Evolutionary conservation across 2,329 filamentous ascomycete species (phyloP).

Genomic region (Pseudodiploospora longispora): DNA sequence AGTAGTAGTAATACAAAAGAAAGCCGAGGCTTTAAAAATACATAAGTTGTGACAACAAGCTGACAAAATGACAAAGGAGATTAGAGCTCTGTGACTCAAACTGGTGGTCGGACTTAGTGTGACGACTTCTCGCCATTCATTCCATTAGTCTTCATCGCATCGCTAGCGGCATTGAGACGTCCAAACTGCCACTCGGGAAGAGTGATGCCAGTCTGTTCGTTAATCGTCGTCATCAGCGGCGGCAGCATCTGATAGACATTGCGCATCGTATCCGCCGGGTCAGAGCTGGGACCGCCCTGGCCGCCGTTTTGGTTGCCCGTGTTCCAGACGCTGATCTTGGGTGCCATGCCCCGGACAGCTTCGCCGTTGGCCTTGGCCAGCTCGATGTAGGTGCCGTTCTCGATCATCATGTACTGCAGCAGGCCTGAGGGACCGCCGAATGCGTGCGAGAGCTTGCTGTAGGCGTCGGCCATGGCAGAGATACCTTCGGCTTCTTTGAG

Average conservation of each 20-base stretch:
- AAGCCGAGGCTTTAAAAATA: no score
- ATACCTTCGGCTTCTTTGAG: conserved; percentile 73
- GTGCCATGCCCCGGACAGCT: conserved; percentile 68
- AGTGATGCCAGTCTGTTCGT: conserved; percentile 79
- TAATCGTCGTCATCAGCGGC: conserved; percentile 74
- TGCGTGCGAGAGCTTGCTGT: conserved; percentile 60
- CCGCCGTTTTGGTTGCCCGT: conserved; percentile 49
- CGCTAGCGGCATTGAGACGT: conserved; percentile 26
- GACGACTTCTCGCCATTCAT: neutral
- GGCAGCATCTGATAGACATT: conserved; percentile 82
- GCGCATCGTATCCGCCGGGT: conserved; percentile 55
- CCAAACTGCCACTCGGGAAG: conserved; percentile 71
- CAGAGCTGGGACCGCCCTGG: conserved; percentile 30
- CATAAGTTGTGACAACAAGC: no score
- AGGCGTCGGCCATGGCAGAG: conserved; percentile 71
- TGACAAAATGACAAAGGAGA: no score
- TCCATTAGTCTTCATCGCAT: conserved; percentile 20
- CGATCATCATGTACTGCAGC: conserved; percentile 81
- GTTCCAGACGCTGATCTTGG: conserved; percentile 89
- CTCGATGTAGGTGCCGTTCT: conserved; percentile 69
- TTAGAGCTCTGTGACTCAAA: no score
- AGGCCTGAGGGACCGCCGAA: conserved; percentile 73
- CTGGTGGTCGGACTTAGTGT: no score
- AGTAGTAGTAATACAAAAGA: no score
- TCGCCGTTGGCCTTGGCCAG: conserved; percentile 70